Evolutionary conservation across 75 land plant genomes (phyloP).

Genomic region (Selaginella tamariscina): DNA sequence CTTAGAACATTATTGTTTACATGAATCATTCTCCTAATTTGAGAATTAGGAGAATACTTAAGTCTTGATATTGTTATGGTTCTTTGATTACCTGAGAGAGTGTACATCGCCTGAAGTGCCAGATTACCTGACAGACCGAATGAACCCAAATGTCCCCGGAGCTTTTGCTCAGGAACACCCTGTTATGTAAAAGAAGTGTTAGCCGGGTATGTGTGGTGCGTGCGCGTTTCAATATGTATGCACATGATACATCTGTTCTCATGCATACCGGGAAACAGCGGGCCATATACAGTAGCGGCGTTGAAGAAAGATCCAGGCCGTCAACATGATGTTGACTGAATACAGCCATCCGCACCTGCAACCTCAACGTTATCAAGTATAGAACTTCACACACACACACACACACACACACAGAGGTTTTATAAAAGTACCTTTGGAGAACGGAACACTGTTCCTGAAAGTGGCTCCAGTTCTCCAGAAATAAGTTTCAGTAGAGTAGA

Average conservation of each 20-base stretch:
- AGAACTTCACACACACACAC: background rate
- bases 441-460: conserved; percentile 84
- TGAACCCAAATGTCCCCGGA: conserved; percentile 1
- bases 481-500: conserved; percentile 90
- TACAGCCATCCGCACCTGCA: conserved; percentile 8
- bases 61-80: background rate
- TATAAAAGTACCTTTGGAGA: conserved; percentile 66
- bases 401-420: no score
- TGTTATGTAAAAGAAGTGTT: background rate
- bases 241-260: no score
- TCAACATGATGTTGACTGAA: conserved; percentile 13
- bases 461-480: conserved; percentile 93
- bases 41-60: background rate
- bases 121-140: conserved; percentile 1
- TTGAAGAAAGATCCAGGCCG: conserved; percentile 8
- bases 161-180: conserved; percentile 11
- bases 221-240: no score
- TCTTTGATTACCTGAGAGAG: conserved; percentile 9
- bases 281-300: background rate
- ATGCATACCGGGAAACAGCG: background rate
- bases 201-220: background rate
- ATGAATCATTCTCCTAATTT: no score
- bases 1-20: background rate
- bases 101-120: conserved; percentile 10
- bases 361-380: background rate